Conservation (phyloP, 108 stramenopile genomes). For the Heterococcus sp. region DNA sequence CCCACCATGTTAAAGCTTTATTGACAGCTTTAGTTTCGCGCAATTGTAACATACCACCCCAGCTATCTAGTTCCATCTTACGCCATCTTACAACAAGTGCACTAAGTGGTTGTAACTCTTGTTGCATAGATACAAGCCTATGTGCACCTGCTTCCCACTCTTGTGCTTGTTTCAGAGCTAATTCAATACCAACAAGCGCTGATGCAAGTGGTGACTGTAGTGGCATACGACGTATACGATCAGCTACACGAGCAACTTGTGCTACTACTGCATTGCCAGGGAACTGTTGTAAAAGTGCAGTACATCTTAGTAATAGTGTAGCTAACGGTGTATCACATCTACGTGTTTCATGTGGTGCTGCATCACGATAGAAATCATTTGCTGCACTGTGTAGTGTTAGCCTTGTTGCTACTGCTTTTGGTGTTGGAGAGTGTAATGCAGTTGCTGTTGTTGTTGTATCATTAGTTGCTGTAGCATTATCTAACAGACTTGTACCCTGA, state of each 20-base stretch:
- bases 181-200: conserved; percentile 83
- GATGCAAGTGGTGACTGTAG: conserved; percentile 68
- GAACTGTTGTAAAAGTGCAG: conserved; percentile 76
- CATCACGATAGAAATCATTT: conserved; percentile 73
- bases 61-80: conserved; percentile 81
- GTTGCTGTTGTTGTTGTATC: no score
- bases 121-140: conserved; percentile 66
- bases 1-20: conserved; percentile 49
- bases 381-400: background rate
- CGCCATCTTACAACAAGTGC: conserved; percentile 83
- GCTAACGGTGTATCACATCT: conserved; percentile 66
- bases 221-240: conserved; percentile 39
- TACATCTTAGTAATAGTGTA: conserved; percentile 62
- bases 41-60: conserved; percentile 59
- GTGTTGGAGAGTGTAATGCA: no score
- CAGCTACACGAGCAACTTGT: conserved; percentile 49
- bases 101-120: conserved; percentile 65
- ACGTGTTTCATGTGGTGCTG: conserved; percentile 67
- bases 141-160: conserved; percentile 96
- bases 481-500: conserved; percentile 1
- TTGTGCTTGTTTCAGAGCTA: conserved; percentile 77
- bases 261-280: conserved; percentile 81
- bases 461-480: background rate
- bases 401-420: background rate
- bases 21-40: conserved; percentile 1